Evolutionary conservation across 768 basidiomycete genomes (phyloP), one percentile per base, ranked within the genome.

Genomic region (Trametes maxima): DNA sequence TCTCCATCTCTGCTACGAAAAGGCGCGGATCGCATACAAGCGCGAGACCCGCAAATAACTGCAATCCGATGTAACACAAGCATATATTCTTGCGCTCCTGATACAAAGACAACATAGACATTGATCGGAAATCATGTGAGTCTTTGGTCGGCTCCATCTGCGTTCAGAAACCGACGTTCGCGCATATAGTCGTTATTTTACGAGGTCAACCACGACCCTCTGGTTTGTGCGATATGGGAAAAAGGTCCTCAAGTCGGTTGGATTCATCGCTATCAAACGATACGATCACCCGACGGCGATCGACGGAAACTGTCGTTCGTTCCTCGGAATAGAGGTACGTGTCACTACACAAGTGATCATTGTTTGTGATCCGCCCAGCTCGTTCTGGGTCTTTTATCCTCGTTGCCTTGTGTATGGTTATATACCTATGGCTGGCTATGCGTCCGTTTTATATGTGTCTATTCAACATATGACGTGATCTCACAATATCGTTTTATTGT

Each of bases 271-370:
- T 8, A 45, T 54, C 17, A 35, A 35, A 16, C 17, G 50, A 37
- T 25, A 25, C 5, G n/a, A n/a, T 33, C 50, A 37, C 2, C 33
- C 40, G 43, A 45, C 19, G 25, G 54, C 54, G n/a, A 17, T 21
- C 28, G 54, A 35, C 12, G 42, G 54, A 2, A 45, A 25, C 24
- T 33, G 19, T 17, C 54, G 42, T 42, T 54, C 42, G 54, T 54
- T 54, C 43, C 54, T 42, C 24, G 54, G 44, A 43, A 42, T 54
- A 13, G 54, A 54, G 42, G 22, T 54, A 8, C 42, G 54, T 17
- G 36, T 54, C 10, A n/a, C n/a, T n/a, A n/a, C n/a, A 13, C 51
- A 25, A 14, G 39, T 11, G 3, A 11, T 5, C 14, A 40, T 40
- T n/a, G 17, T 5, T 40, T 40, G 8, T 33, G 8, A 3, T 3